Evolutionary conservation across 2,329 filamentous ascomycete species (phyloP).

Genomic region (Scedosporium aurantiacum): DNA sequence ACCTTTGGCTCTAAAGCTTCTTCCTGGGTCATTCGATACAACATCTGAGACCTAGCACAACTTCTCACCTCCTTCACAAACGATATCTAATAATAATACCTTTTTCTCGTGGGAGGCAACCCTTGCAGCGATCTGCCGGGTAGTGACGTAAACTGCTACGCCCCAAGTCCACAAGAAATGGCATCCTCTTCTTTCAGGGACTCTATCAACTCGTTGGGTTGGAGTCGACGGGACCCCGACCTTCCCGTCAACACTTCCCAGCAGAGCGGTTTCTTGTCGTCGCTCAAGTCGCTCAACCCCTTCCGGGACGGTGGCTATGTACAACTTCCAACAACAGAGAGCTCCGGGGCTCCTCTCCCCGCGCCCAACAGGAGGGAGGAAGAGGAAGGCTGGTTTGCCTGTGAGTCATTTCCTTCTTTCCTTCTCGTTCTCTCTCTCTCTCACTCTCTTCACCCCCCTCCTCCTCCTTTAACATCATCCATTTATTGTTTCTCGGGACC

Average conservation of each 20-base stretch:
- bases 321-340: constrained; percentile 75
- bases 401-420: constrained; percentile 50
- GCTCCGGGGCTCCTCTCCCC: constrained; percentile 72
- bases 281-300: constrained; percentile 75
- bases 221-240: constrained; percentile 76
- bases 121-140: neutral
- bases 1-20: neutral
- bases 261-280: constrained; percentile 65
- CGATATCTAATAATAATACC: neutral
- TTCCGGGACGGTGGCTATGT: constrained; percentile 83
- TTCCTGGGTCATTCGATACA: neutral
- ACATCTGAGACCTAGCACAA: neutral
- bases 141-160: constrained; percentile 1
- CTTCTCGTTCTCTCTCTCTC: constrained; percentile 5
- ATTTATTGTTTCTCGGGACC: neutral
- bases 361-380: constrained; percentile 79
- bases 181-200: constrained; percentile 83
- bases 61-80: neutral
- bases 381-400: constrained; percentile 87
- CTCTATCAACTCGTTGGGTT: constrained; percentile 88
- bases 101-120: neutral
- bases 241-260: constrained; percentile 61
- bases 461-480: neutral
- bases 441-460: constrained; percentile 15
- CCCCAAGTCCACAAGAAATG: constrained; percentile 40